These are phyloP conservation scores for Ricinus communis DNA, from an alignment of 345 rosid species.

Conservation along the genomic window DNA sequence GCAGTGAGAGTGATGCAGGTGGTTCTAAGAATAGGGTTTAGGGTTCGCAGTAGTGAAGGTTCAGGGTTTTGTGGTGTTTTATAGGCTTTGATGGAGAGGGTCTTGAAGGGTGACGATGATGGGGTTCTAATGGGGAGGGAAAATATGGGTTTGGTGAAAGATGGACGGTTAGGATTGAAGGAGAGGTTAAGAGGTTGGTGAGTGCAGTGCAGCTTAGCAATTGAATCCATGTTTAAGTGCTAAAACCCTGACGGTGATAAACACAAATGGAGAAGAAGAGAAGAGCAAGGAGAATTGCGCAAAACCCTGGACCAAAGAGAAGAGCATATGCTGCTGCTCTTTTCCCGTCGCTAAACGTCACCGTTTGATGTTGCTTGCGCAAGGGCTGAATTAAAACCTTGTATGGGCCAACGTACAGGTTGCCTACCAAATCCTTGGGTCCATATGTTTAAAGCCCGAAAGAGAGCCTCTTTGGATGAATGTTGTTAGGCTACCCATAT, in stretches of 20 bases:
- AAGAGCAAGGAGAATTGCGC: background rate
- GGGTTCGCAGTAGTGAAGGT: conserved; percentile 27
- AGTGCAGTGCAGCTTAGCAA: conserved; percentile 41
- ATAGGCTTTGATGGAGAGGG: conserved; percentile 44
- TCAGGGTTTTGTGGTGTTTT: conserved; percentile 17
- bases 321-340: background rate
- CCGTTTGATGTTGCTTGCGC: too few relatives aligned
- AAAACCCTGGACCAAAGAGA: conserved; percentile 21
- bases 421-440: background rate
- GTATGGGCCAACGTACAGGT: too few relatives aligned
- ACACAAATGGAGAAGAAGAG: background rate
- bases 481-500: too few relatives aligned
- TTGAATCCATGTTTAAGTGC: conserved; percentile 51
- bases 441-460: too few relatives aligned
- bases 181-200: conserved; percentile 49
- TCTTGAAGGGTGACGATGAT: too few relatives aligned
- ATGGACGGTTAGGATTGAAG: conserved; percentile 40
- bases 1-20: conserved; percentile 55
- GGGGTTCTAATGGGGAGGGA: conserved; percentile 43
- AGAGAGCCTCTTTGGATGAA: too few relatives aligned
- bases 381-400: too few relatives aligned
- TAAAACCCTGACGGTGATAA: conserved; percentile 38
- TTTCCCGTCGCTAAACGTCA: too few relatives aligned
- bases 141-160: conserved; percentile 28
- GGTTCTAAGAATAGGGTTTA: conserved; percentile 44